A percentile compares a stretch with the other conserved stretches of the same genome.
These are phyloP conservation scores for Fusarium nurragi DNA, from an alignment of 2,329 filamentous ascomycete genomes.

Conservation along the genomic window DNA sequence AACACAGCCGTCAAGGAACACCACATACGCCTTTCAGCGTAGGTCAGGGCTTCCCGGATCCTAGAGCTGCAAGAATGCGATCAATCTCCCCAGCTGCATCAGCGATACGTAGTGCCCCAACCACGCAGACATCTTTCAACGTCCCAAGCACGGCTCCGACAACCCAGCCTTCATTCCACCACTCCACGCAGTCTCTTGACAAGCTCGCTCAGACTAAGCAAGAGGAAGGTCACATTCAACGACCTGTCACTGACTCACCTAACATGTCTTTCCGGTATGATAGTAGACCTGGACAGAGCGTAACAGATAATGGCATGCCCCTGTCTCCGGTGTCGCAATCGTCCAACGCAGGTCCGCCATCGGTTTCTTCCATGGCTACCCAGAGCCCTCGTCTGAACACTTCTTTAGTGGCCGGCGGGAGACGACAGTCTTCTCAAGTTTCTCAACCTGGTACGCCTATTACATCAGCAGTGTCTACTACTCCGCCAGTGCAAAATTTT, in stretches of 20 bases:
- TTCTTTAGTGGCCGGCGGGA: constrained; percentile 8
- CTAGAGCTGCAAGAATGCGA: constrained; percentile 16
- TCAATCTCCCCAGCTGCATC: constrained; percentile 32
- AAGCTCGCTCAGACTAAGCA: constrained; percentile 20
- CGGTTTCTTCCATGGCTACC: constrained; percentile 40
- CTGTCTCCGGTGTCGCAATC: constrained; percentile 40
- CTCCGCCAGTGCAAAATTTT: constrained; percentile 28
- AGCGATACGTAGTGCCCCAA: constrained; percentile 22
- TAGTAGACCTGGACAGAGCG: constrained; percentile 6
- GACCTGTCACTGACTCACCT: constrained; percentile 26
- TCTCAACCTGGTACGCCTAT: constrained; percentile 22
- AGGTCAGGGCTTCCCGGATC: constrained; percentile 8
- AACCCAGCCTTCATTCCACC: constrained; percentile 28
- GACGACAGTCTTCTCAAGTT: constrained; percentile 29
- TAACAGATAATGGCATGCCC: constrained; percentile 23
- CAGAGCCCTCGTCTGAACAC: constrained; percentile 41
- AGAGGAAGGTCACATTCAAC: constrained; percentile 21
- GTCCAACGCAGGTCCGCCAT: constrained; percentile 38
- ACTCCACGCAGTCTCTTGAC: constrained; percentile 38
- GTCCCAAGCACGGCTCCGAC: constrained; percentile 26
- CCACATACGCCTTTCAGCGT: constrained; percentile 28
- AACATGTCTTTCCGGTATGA: constrained; percentile 29
- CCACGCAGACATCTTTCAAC: constrained; percentile 29
- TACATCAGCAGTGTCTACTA: constrained; percentile 23
- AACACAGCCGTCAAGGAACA: constrained; percentile 21